Conservation (phyloP, 192 early-diverging fungal species). For the Mortierella alpina region DNA sequence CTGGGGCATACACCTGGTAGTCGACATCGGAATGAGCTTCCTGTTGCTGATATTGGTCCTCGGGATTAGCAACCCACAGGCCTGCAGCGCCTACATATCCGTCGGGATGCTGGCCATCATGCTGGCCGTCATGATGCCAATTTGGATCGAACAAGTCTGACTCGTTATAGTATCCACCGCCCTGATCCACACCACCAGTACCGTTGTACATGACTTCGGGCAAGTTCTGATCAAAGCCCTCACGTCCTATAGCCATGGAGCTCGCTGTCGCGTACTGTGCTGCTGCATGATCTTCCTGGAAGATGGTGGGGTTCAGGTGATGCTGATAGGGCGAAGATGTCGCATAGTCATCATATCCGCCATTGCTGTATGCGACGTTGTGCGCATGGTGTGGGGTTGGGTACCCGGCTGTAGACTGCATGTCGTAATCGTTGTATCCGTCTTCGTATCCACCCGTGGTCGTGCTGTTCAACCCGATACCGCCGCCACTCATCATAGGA, state of each 20-base stretch:
- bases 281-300: conserved; percentile 17
- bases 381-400: background rate
- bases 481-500: conserved; percentile 3
- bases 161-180: conserved; percentile 23
- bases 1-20: background rate
- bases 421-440: conserved; percentile 33
- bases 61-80: conserved; percentile 21
- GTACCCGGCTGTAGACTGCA: conserved; percentile 28
- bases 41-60: conserved; percentile 1
- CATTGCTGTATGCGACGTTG: background rate
- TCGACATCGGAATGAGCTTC: background rate
- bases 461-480: conserved; percentile 15
- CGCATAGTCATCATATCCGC: background rate
- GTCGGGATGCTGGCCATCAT: background rate
- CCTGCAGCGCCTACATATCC: background rate
- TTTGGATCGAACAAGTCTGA: background rate
- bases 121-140: background rate
- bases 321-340: conserved; percentile 4
- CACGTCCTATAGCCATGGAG: conserved; percentile 8
- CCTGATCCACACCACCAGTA: conserved; percentile 3
- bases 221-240: conserved; percentile 32
- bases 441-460: conserved; percentile 40
- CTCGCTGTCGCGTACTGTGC: conserved; percentile 16
- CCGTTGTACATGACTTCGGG: conserved; percentile 39
- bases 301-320: conserved; percentile 22